phyloP scores from a whole-genome alignment of 352 stramenopile species.

The Pythium guiyangense region DNA sequence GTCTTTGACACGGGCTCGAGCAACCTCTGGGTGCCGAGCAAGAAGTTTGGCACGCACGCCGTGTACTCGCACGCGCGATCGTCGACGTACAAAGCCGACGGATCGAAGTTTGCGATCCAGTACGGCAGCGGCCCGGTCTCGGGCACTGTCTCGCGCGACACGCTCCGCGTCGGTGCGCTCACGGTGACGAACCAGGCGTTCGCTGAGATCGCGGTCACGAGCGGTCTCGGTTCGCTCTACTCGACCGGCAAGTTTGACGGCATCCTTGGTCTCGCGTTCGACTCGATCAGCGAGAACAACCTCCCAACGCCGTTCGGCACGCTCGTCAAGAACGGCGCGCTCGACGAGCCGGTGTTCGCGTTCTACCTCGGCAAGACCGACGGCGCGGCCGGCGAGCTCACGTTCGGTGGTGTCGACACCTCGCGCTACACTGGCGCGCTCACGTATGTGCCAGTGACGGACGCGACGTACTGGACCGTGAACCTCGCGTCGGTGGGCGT shows the following conservation, averaged over 20 bases:
- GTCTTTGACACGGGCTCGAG: slow-evolving; percentile 97
- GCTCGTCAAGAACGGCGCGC: too few relatives aligned
- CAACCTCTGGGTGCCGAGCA: slow-evolving; percentile 95
- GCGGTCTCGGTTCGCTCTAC: slow-evolving; percentile 93
- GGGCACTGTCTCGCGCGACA: slow-evolving; percentile 90
- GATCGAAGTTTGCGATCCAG: slow-evolving; percentile 92
- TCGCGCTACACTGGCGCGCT: slow-evolving; percentile 94
- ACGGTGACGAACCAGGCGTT: slow-evolving; percentile 88
- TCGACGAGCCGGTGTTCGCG: slow-evolving; percentile 82
- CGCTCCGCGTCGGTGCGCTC: slow-evolving; percentile 58
- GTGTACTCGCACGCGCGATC: slow-evolving; percentile 81
- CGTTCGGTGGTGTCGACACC: slow-evolving; percentile 78
- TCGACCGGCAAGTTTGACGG: slow-evolving; percentile 97
- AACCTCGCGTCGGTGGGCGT: slow-evolving; percentile 68
- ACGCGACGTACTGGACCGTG: slow-evolving; percentile 68
- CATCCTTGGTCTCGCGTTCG: slow-evolving; percentile 96
- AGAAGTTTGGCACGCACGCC: slow-evolving; percentile 62
- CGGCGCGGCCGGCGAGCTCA: slow-evolving; percentile 72
- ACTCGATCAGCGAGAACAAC: slow-evolving; percentile 17
- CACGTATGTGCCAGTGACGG: slow-evolving; percentile 81
- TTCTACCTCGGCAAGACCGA: slow-evolving; percentile 92
- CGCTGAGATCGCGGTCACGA: slow-evolving; percentile 95
- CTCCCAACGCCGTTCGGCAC: too few relatives aligned
- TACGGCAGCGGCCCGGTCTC: slow-evolving; percentile 93
- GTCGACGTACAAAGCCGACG: slow-evolving; percentile 60